Evolutionary conservation across 192 early-diverging fungal genomes (phyloP).

Genomic region (Obelidium mucronatum): DNA sequence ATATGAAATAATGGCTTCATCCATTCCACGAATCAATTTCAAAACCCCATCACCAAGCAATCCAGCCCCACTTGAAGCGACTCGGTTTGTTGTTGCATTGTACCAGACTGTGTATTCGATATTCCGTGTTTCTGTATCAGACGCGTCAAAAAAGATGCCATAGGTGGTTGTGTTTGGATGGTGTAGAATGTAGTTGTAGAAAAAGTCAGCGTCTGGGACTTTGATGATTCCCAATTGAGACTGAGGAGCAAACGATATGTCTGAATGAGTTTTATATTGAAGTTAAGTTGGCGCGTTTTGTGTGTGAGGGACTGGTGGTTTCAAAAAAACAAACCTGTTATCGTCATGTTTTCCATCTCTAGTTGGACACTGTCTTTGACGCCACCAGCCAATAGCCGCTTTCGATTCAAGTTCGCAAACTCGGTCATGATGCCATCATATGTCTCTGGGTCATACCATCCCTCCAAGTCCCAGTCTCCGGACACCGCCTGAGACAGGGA

Average conservation of each 20-base stretch:
- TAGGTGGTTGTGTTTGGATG: constrained; percentile 68
- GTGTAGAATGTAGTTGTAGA: constrained; percentile 66
- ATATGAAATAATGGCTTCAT: constrained; percentile 65
- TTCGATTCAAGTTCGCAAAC: neutral
- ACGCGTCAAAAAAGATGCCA: constrained; percentile 45
- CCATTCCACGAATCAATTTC: constrained; percentile 61
- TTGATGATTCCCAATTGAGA: constrained; percentile 57
- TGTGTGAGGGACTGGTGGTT: too few species aligned
- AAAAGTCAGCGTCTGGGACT: constrained; percentile 55
- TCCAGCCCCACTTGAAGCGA: constrained; percentile 57
- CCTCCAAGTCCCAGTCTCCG: neutral
- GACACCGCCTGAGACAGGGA: neutral
- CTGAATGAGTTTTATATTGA: too few species aligned
- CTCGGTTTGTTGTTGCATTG: constrained; percentile 57
- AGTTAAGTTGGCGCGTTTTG: too few species aligned
- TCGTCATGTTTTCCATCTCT: too few species aligned
- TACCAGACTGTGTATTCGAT: constrained; percentile 75
- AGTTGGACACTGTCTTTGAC: too few species aligned
- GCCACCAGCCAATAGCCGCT: neutral
- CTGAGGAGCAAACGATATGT: constrained; percentile 34
- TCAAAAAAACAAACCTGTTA: too few species aligned
- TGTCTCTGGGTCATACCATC: neutral
- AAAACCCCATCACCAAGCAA: constrained; percentile 59
- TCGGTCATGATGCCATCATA: neutral
- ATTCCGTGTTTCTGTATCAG: constrained; percentile 49